phyloP scores from a whole-genome alignment of 768 basidiomycete species.

The Suillus ampliporus region DNA sequence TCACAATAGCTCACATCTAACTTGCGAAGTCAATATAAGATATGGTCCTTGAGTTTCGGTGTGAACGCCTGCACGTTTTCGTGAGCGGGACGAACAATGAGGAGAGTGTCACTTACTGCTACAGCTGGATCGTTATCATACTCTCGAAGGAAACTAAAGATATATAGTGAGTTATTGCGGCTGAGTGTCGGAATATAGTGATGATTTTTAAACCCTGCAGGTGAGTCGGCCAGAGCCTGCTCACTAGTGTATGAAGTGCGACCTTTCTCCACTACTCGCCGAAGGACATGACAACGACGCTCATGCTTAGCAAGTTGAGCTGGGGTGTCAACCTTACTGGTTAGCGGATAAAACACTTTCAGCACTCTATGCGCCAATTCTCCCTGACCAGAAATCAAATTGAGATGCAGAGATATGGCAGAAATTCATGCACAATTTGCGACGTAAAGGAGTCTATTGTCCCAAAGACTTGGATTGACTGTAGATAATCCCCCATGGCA shows the following conservation, averaged over 20 bases:
- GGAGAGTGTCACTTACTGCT: too few relatives aligned
- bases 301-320: conserved; percentile 4
- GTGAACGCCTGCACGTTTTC: too few relatives aligned
- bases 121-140: too few relatives aligned
- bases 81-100: too few relatives aligned
- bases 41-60: not conserved
- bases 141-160: too few relatives aligned
- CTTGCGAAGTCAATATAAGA: too few relatives aligned
- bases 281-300: not conserved
- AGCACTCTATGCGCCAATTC: not conserved
- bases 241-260: too few relatives aligned
- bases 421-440: conserved; percentile 18
- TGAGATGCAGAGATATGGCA: not conserved
- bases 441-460: conserved; percentile 33
- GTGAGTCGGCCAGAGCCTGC: too few relatives aligned
- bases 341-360: not conserved
- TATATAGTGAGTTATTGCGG: too few relatives aligned
- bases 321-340: not conserved
- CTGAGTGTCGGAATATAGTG: too few relatives aligned
- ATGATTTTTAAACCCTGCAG: too few relatives aligned
- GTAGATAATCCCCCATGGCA: conserved; percentile 27
- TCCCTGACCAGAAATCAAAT: not conserved
- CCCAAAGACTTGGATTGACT: conserved; percentile 25
- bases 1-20: not conserved
- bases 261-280: not conserved